Evolutionary conservation across 2,329 filamentous ascomycete genomes (phyloP), one percentile per base, ranked within the genome.

Genomic region (Pestalotiopsis sp.): DNA sequence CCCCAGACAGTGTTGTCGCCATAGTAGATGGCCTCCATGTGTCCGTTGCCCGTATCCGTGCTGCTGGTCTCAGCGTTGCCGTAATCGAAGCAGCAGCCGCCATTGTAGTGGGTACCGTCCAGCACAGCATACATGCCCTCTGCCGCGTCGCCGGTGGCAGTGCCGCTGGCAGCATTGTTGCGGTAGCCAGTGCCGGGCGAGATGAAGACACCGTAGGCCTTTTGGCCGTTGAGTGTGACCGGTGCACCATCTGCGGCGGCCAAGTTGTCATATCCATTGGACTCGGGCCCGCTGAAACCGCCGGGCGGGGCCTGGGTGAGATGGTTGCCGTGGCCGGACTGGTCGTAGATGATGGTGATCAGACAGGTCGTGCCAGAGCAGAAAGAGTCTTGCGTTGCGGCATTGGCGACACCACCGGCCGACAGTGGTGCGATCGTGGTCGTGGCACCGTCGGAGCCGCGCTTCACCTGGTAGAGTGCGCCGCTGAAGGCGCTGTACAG

Each of bases 1-100:
- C 89, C 89, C 86, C 87, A 90, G 71, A 69, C 69, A 0, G 81
- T 88, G 76, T 74, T 85, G 75, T 81, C 79, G 1, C 90, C 90
- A 72, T 84, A 91, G 82, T 91, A 92, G 68, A 92, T 87, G 67
- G 90, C 87, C 75, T 92, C 90, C 90, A 92, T 92, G 73, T 91
- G 89, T 17, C 87, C 90, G 66, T 86, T 85, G 2, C 90, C 90
- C 0, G 88, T 86, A 69, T 89, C 87, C 1, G 2, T 70, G 68
- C 75, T 85, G 76, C 72, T 88, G 2, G 80, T 83, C 79, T 89
- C 87, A 60, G 86, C 86, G 62, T 88, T 88, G 61, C 86, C 86
- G 64, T 88, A 88, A 76, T 88, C 86, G 71, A 87, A 88, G 74
- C 83, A 90, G 79, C 87, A 90, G 6, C 69, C 82, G 25, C 76